phyloP scores from a whole-genome alignment of 2,329 filamentous ascomycete genomes.

The Neobulgaria alba region DNA sequence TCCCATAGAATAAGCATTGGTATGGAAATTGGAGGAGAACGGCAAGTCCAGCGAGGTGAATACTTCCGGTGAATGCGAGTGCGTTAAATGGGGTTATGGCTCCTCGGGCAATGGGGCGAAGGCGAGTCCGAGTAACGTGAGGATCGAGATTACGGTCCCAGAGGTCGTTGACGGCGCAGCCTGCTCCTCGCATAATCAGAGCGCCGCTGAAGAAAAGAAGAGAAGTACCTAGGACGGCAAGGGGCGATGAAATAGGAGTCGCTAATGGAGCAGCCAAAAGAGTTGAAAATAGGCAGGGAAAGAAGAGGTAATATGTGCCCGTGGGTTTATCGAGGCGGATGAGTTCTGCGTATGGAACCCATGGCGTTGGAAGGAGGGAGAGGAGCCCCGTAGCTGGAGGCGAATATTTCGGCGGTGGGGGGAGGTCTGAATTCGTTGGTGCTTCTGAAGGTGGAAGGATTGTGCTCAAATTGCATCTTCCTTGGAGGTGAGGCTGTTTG shows the following conservation, averaged over 20 bases:
- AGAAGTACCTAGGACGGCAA: conserved; percentile 54
- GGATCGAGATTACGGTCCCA: conserved; percentile 85
- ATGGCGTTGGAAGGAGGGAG: conserved; percentile 57
- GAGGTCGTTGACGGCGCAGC: conserved; percentile 84
- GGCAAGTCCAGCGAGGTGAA: conserved; percentile 65
- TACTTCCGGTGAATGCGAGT: conserved; percentile 63
- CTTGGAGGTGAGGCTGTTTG: too few relatives aligned
- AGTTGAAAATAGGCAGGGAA: conserved; percentile 78
- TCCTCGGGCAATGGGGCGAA: conserved; percentile 72
- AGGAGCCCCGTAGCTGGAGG: conserved; percentile 65
- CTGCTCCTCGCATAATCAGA: conserved; percentile 77
- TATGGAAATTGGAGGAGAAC: conserved; percentile 69
- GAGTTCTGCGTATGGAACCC: conserved; percentile 76
- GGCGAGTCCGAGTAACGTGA: conserved; percentile 64
- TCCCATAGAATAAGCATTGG: conserved; percentile 66
- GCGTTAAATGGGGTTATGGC: conserved; percentile 67
- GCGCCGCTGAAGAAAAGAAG: conserved; percentile 68
- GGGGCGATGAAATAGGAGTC: conserved; percentile 49
- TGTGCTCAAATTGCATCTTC: not conserved
- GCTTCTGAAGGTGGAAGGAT: not conserved
- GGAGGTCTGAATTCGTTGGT: not conserved
- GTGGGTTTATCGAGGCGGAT: conserved; percentile 73
- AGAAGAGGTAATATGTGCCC: conserved; percentile 78
- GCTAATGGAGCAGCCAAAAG: conserved; percentile 67
- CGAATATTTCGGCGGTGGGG: conserved; percentile 37